Evolutionary conservation across 1,139 yeast genomes (phyloP), one percentile per base, ranked within the genome.

Genomic region (Yamadazyma triangularis): DNA sequence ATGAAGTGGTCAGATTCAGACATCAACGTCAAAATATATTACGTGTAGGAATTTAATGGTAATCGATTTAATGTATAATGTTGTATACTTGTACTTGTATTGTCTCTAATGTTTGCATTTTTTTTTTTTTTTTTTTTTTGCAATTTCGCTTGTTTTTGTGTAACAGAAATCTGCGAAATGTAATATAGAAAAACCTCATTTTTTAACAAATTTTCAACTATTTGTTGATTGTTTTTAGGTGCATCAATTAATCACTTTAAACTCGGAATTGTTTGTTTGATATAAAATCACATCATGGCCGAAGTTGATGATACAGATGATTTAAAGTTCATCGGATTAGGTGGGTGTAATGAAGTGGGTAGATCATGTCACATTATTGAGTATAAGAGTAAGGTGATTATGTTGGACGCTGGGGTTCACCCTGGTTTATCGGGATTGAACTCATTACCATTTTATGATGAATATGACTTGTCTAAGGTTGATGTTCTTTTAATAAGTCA

Each of bases 291-390:
- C 20, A 18, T 6, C 6, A 18, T 18, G 20, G 20, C 9, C 9
- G 20, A 18, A 18, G 20, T 18, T 6, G 20, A 18, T 18, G 40
- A 41, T 32, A 32, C 42, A 8, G 79, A 73, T 31, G 61, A 65
- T 36, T 72, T 87, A 51, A 76, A 77, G 53, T 91, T 91, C 63
- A 78, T 86, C 39, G 91, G 95, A 21, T 72, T 91, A n/a, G 99
- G 99, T n/a, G 99, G 97, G n/a, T 95, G 98, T 44, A 87, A 84
- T 48, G 99, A 91, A 54, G 99, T 91, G 8, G 99, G 99, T 4
- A 64, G 99, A 39, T 86, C 96, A 27, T 91, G 97, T 53, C 98
- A 91, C 51, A 81, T 91, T 33, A 69, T 91, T 32, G 91, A 86
- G 44, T 89, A 84, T 59, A 88, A 87, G 52, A 96, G 95, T 39